A percentile compares a stretch with the other conserved stretches of the same genome.
Evolutionary conservation across 441 rosid species (phyloP).

Genomic region (Populus hybrid): DNA sequence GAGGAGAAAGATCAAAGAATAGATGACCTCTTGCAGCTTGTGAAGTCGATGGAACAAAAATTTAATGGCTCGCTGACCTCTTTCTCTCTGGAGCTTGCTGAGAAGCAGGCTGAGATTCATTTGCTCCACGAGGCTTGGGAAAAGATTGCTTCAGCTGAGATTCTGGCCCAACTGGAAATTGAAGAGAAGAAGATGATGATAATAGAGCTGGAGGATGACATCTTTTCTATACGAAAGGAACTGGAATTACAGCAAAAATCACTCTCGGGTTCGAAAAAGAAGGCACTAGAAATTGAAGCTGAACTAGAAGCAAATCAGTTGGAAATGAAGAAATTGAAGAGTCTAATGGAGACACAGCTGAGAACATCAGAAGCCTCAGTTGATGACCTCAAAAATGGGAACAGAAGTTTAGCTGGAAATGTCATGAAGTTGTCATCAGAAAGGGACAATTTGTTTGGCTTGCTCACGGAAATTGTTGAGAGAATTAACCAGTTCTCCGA

Average conservation of each 20-base stretch:
- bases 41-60: slow-evolving; percentile 38
- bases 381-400: slow-evolving; percentile 48
- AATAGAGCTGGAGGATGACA: slow-evolving; percentile 58
- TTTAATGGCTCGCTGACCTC: slow-evolving; percentile 36
- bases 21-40: slow-evolving; percentile 41
- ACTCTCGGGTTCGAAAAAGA: slow-evolving; percentile 34
- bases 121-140: slow-evolving; percentile 61
- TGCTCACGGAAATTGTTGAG: slow-evolving; percentile 38
- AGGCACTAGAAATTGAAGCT: slow-evolving; percentile 43
- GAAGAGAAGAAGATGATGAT: slow-evolving; percentile 74
- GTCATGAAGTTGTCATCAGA: slow-evolving; percentile 46
- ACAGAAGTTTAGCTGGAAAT: slow-evolving; percentile 40
- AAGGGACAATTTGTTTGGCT: slow-evolving; percentile 39
- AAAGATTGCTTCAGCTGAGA: slow-evolving; percentile 55
- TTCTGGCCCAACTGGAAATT: slow-evolving; percentile 57
- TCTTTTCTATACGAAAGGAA: slow-evolving; percentile 40
- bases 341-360: slow-evolving; percentile 40
- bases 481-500: slow-evolving; percentile 48
- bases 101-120: slow-evolving; percentile 51
- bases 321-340: slow-evolving; percentile 40
- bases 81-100: slow-evolving; percentile 49
- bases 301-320: slow-evolving; percentile 43
- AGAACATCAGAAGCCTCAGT: slow-evolving; percentile 47
- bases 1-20: slow-evolving; percentile 48
- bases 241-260: slow-evolving; percentile 43